Conservation (phyloP, 441 rosid species). For the Pelargonium exstipulatum region DNA sequence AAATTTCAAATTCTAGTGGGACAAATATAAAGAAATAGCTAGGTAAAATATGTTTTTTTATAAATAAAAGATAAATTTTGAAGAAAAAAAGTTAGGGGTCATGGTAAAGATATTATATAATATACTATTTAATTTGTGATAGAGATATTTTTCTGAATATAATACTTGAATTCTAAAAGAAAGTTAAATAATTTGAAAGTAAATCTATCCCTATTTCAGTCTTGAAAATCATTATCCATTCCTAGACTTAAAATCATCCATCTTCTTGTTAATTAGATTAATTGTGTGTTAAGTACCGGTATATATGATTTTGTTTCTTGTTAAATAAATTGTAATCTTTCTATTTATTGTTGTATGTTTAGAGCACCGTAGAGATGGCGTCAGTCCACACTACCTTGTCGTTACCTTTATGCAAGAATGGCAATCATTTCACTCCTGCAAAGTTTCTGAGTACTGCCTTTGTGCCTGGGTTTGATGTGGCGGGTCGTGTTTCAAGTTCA, state of each 20-base stretch:
- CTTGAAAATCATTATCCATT: neutral
- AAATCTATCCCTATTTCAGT: neutral
- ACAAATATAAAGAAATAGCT: too few relatives aligned
- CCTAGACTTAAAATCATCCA: neutral
- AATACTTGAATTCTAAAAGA: too few relatives aligned
- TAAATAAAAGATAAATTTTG: too few relatives aligned
- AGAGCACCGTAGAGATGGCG: conserved; percentile 41
- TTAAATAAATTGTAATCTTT: neutral
- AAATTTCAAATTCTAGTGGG: too few relatives aligned
- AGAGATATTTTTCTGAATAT: too few relatives aligned
- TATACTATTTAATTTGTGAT: too few relatives aligned
- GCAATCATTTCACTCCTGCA: conserved; percentile 31
- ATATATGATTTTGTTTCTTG: neutral
- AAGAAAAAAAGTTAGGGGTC: too few relatives aligned
- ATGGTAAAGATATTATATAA: too few relatives aligned
- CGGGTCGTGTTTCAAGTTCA: conserved; percentile 33
- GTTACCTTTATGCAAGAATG: conserved; percentile 49
- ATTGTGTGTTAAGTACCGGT: neutral
- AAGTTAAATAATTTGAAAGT: too few relatives aligned
- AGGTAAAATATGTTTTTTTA: too few relatives aligned
- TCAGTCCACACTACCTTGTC: conserved; percentile 50
- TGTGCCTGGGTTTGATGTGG: conserved; percentile 48
- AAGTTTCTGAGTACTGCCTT: conserved; percentile 51
- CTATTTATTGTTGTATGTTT: neutral
- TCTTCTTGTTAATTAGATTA: neutral